These are phyloP conservation scores for Kickxella alabastrina DNA, from an alignment of 192 early-diverging fungal species.

Conservation along the genomic window DNA sequence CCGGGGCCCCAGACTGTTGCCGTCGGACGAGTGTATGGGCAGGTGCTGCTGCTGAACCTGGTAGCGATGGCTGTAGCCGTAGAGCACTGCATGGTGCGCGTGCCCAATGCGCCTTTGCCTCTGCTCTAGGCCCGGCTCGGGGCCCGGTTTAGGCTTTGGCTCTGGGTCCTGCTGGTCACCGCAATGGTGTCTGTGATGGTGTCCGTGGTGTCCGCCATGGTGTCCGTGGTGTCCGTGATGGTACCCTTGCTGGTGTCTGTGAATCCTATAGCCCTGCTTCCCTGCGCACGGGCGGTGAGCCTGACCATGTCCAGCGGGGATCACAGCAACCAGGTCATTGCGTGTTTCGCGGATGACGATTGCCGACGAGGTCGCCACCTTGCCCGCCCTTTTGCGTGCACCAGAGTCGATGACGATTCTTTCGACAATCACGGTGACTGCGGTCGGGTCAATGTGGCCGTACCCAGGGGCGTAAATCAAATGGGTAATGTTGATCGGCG, in stretches of 20 bases:
- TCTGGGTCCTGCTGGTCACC: neutral
- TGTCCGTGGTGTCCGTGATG: conserved; percentile 1
- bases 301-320: no score
- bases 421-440: conserved; percentile 10
- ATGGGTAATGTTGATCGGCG: conserved; percentile 15
- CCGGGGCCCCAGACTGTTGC: neutral
- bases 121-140: neutral
- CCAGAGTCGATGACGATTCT: neutral
- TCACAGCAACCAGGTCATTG: neutral
- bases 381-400: neutral
- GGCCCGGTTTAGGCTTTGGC: no score
- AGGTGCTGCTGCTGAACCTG: neutral
- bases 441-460: neutral
- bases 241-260: neutral
- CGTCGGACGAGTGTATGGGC: neutral
- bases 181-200: conserved; percentile 3
- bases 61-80: neutral
- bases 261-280: neutral
- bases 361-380: neutral
- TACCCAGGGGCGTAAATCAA: conserved; percentile 3
- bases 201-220: neutral
- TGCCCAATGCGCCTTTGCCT: neutral
- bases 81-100: neutral
- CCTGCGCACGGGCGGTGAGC: neutral
- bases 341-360: conserved; percentile 4